A percentile compares a stretch with the other conserved stretches of the same genome.
These are phyloP conservation scores for Cystofilobasidium bisporidii DNA, from an alignment of 768 basidiomycete species.

Conservation along the genomic window DNA sequence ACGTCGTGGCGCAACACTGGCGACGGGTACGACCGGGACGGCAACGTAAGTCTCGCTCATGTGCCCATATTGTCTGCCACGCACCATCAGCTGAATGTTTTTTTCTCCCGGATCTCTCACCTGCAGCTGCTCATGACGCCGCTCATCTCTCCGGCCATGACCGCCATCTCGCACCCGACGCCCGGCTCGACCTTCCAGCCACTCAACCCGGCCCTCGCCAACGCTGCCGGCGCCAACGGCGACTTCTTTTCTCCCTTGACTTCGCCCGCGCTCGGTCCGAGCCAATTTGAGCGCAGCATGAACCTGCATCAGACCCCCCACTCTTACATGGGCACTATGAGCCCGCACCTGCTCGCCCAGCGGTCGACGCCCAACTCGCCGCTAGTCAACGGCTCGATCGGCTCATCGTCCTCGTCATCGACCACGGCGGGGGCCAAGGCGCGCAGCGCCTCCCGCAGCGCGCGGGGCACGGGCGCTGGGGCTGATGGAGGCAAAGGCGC, in stretches of 20 bases:
- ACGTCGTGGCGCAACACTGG: slow-evolving; percentile 10
- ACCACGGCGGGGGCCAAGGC: neutral
- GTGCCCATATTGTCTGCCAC: too few species aligned
- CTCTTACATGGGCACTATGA: slow-evolving; percentile 11
- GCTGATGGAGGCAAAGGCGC: neutral
- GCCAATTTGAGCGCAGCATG: slow-evolving; percentile 10
- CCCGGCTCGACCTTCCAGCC: slow-evolving; percentile 36
- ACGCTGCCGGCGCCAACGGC: neutral
- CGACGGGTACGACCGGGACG: slow-evolving; percentile 29
- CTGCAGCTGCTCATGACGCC: slow-evolving; percentile 36
- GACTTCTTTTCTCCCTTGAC: slow-evolving; percentile 43
- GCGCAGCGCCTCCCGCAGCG: too few species aligned
- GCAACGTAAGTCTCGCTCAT: slow-evolving; percentile 34
- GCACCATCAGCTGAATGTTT: too few species aligned
- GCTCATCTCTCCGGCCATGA: slow-evolving; percentile 36
- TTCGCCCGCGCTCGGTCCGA: slow-evolving; percentile 40
- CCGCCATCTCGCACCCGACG: slow-evolving; percentile 48
- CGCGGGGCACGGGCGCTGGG: neutral
- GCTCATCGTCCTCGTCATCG: neutral
- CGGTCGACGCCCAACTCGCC: slow-evolving; percentile 32
- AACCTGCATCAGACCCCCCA: neutral
- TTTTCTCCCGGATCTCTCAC: too few species aligned
- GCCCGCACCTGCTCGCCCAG: slow-evolving; percentile 26
- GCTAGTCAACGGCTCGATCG: slow-evolving; percentile 21
- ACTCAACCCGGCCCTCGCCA: slow-evolving; percentile 7